Evolutionary conservation across 805 yeast species (phyloP).

Genomic region (Yarrowia keelungensis): DNA sequence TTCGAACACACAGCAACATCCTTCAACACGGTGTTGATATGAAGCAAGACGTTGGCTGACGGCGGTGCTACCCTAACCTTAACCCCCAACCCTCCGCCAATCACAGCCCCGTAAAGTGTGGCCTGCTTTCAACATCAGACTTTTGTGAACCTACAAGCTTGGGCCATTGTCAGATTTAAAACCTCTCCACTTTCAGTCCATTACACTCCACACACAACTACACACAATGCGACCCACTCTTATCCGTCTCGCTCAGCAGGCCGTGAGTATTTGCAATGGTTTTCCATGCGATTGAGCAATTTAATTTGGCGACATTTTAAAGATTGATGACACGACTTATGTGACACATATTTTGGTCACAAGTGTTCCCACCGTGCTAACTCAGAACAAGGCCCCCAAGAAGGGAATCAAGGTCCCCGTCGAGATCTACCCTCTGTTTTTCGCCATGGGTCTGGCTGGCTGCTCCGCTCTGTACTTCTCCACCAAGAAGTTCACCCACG

Average conservation of each 20-base stretch:
- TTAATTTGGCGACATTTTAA: no score
- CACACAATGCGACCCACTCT: constrained; percentile 39
- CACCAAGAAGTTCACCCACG: constrained; percentile 43
- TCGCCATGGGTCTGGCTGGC: constrained; percentile 46
- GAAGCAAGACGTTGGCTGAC: constrained; percentile 10
- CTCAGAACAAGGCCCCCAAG: constrained; percentile 30
- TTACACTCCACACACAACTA: constrained; percentile 5
- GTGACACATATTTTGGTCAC: no score
- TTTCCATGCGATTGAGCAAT: constrained; percentile 10
- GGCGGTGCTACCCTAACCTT: constrained; percentile 7
- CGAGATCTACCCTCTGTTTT: constrained; percentile 41
- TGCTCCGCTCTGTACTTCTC: constrained; percentile 44
- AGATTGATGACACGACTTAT: no score
- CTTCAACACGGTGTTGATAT: not conserved
- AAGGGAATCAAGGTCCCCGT: constrained; percentile 29
- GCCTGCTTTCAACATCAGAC: constrained; percentile 38
- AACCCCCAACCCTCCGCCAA: constrained; percentile 1
- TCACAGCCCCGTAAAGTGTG: constrained; percentile 27
- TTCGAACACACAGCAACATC: constrained; percentile 21
- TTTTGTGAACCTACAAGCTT: constrained; percentile 33
- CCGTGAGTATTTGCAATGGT: constrained; percentile 2
- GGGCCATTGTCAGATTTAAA: constrained; percentile 29
- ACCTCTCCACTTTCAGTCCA: constrained; percentile 21
- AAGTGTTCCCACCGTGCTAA: constrained; percentile 1
- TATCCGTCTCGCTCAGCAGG: constrained; percentile 39